Evolutionary conservation across 2,329 filamentous ascomycete genomes (phyloP), one percentile per base, ranked within the genome.

Genomic region (Clarireedia homoeocarpa): DNA sequence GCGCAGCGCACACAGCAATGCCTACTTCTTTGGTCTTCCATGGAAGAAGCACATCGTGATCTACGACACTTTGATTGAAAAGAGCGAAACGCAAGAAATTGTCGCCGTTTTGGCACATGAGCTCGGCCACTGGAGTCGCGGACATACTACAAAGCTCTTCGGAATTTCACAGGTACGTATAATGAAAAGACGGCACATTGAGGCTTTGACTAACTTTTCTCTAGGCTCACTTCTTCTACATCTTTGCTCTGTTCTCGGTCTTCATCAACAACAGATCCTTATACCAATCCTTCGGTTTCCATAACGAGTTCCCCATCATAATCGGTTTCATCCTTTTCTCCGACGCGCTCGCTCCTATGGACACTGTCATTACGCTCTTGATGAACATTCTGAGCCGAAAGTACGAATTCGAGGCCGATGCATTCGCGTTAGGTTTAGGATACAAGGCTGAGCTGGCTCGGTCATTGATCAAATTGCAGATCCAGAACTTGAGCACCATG

Each of bases 1-100:
- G 77, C 82, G 89, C 65, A 90, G 86, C 69, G 87, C 88, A 24
- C 89, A 95, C 74, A 91, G 86, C 74, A 95, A 95, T 69, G 89
- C 89, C 20, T 95, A 95, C 74, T 99, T 99, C 76, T 96, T 95
- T 66, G 94, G 94, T 59, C 82, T 99, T 55, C 94, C 94, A 44
- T 99, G 92, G 91, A 96, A 96, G 82, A 97, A 97, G 82, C 95
- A 97, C 77, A 99, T 99, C 76, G 94, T 99, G 68, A 95, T 99
- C 69, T 99, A 96, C 71, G 94, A 99, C 71, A 99, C 95, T 5
- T 75, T 99, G 61, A 91, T 99, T 61, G 92, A 96, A 74, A 96
- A 97, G 82, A 94, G 88, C 71, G 84, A 91, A 60, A 85, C 88
- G 4, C 81, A 94, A 68, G 94, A 99, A 73, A 91, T 99, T 42